Evolutionary conservation across 768 basidiomycete species (phyloP).

Genomic region (Hypsizygus marmoreus): DNA sequence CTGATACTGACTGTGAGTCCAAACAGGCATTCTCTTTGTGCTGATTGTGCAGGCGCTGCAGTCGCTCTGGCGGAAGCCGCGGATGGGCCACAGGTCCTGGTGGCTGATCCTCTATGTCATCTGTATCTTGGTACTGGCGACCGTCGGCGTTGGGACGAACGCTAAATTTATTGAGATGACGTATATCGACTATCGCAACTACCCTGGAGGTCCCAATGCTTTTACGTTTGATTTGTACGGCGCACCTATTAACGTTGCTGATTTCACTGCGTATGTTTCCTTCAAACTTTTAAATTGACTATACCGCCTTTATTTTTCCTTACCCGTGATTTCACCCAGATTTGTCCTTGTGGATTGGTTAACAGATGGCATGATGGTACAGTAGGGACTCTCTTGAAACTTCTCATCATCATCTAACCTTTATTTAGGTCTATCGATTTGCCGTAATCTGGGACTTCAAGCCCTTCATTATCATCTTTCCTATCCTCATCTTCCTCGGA

Average conservation of each 20-base stretch:
- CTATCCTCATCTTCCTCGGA: conserved; percentile 4
- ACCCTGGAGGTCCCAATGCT: conserved; percentile 19
- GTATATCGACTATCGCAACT: conserved; percentile 22
- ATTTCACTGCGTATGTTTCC: not conserved
- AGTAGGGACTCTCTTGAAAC: not conserved
- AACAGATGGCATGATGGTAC: conserved; percentile 21
- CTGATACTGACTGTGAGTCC: too few relatives aligned
- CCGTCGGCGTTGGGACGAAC: conserved; percentile 16
- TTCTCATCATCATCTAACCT: conserved; percentile 4
- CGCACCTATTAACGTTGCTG: conserved; percentile 2
- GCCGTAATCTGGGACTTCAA: conserved; percentile 17
- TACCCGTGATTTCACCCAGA: not conserved
- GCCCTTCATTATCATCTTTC: conserved; percentile 8
- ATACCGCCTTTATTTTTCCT: not conserved
- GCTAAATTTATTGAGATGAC: conserved; percentile 20
- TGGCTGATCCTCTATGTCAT: conserved; percentile 18
- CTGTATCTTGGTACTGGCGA: conserved; percentile 22
- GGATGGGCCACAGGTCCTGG: not conserved
- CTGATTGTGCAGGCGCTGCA: not conserved
- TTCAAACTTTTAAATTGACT: not conserved
- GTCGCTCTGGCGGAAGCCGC: not conserved
- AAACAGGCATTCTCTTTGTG: too few relatives aligned
- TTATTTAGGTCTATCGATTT: conserved; percentile 12
- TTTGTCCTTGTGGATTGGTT: conserved; percentile 29
- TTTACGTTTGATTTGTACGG: conserved; percentile 2